Base-by-base conservation (phyloP, 495 filamentous ascomycete genomes). In the Neurospora pannonica region DNA sequence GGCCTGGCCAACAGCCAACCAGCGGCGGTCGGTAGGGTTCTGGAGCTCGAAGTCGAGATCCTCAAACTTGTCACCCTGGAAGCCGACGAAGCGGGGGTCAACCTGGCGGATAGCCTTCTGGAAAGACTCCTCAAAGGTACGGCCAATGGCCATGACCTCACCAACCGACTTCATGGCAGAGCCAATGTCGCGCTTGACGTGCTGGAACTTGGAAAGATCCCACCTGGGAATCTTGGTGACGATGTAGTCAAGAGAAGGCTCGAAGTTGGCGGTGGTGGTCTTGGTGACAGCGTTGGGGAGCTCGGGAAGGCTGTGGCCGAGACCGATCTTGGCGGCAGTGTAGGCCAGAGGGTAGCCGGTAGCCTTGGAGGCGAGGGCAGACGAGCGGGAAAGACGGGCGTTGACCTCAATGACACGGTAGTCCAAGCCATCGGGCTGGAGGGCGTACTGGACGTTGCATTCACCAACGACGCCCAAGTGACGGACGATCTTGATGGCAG, bases 361-460 rank as follows among this genome's bases (percentile, higher is more conserved):
- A 67, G 96, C 96, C 85, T 99, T 99, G 37, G 96, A 98, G 74
- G 96, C 96, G 75, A 99, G 87, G 19, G 95, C 96, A 31, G 96
- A 99, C 38, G 96, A 99, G 77, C 96, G 91, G 70, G 96, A 98
- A 46, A 99, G 89, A 88, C 96, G 93, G 75, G 96, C 96, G 80
- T 99, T 98, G 82, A 98, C 95, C 86, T 98, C 95, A 79, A 98
- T 98, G 72, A 98, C 95, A 83, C 95, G 91, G 86, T 97, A 98
- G 84, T 98, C 96, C 67, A 94, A 88, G 38, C 94, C 94, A 83
- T 97, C 93, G 7, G 95, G 95, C 81, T 98, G 95, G 74, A 98
- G 87, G 72, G 95, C 96, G 79, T 98, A 98, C 82, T 98, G 95
- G 39, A 98, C 95, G 83, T 98, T 98, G 85, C 95, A 98, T 86